Percentiles rank a stretch among this genome's conserved stretches.
These are phyloP conservation scores for Candida quercuum DNA, from an alignment of 805 yeast species.

Conservation along the genomic window DNA sequence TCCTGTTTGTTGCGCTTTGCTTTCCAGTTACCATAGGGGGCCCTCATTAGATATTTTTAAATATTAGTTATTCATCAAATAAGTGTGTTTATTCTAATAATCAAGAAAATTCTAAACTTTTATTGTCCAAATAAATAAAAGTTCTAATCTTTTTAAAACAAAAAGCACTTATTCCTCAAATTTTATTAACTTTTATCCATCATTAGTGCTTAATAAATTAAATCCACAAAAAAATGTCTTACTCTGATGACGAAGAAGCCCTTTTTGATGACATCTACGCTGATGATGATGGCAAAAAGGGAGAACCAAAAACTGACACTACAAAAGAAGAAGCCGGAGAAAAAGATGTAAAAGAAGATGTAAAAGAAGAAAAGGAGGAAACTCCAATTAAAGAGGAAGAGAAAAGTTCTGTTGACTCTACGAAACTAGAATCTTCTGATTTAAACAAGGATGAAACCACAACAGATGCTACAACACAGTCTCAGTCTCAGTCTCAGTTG, in stretches of 20 bases:
- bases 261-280: slow-evolving; percentile 86
- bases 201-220: slow-evolving; percentile 1
- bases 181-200: neutral
- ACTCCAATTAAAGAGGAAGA: neutral
- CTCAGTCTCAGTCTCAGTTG: too few species aligned
- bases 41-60: too few species aligned
- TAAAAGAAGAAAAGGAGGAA: slow-evolving; percentile 4
- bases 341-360: slow-evolving; percentile 15
- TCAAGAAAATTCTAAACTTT: neutral
- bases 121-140: too few species aligned
- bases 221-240: slow-evolving; percentile 39
- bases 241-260: slow-evolving; percentile 88
- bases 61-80: neutral
- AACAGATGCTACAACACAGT: too few species aligned
- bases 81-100: slow-evolving; percentile 1
- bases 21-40: too few species aligned
- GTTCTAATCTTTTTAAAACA: too few species aligned
- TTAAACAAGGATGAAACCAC: neutral
- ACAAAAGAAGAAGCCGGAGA: slow-evolving; percentile 24
- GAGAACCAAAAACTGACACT: slow-evolving; percentile 16
- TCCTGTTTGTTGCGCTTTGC: too few species aligned
- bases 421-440: too few species aligned
- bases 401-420: neutral
- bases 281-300: slow-evolving; percentile 25
- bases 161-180: too few species aligned